Conservation (phyloP, 2,329 filamentous ascomycete species). For the Plenodomus biglobosus region DNA sequence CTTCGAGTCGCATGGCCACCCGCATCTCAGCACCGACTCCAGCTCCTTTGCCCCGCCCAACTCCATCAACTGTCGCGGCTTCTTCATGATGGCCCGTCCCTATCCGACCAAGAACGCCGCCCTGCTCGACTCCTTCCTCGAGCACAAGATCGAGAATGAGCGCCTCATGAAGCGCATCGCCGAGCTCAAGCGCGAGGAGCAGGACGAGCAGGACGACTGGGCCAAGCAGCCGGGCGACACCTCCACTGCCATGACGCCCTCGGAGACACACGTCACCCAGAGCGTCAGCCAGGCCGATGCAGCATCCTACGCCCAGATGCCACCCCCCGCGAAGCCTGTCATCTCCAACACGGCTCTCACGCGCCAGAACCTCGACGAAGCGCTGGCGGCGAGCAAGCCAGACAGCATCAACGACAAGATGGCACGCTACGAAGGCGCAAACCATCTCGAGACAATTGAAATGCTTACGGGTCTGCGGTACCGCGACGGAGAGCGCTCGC, state of each 20-base stretch:
- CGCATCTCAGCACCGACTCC: constrained; percentile 75
- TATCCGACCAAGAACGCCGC: constrained; percentile 87
- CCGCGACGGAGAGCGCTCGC: constrained; percentile 82
- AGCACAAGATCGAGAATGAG: constrained; percentile 97
- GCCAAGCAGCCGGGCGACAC: constrained; percentile 57
- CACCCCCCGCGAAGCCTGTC: constrained; percentile 64
- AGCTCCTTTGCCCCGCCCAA: constrained; percentile 65
- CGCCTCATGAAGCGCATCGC: constrained; percentile 79
- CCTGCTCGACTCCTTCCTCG: constrained; percentile 86
- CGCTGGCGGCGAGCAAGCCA: constrained; percentile 63
- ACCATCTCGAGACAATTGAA: constrained; percentile 84
- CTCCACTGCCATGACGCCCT: constrained; percentile 44
- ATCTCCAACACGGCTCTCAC: constrained; percentile 70
- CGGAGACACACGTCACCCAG: constrained; percentile 45
- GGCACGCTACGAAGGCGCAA: constrained; percentile 72
- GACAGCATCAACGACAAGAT: constrained; percentile 85
- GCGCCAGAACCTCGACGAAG: constrained; percentile 76
- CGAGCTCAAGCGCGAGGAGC: constrained; percentile 82
- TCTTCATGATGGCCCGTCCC: constrained; percentile 89
- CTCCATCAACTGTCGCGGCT: constrained; percentile 71
- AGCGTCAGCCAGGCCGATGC: constrained; percentile 41
- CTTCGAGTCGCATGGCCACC: constrained; percentile 90
- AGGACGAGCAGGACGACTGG: constrained; percentile 73
- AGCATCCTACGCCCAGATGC: constrained; percentile 58
- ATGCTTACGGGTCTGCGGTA: constrained; percentile 89